Evolutionary conservation across 1,284 basidiomycete genomes (phyloP).

Genomic region (Volvariella volvacea): DNA sequence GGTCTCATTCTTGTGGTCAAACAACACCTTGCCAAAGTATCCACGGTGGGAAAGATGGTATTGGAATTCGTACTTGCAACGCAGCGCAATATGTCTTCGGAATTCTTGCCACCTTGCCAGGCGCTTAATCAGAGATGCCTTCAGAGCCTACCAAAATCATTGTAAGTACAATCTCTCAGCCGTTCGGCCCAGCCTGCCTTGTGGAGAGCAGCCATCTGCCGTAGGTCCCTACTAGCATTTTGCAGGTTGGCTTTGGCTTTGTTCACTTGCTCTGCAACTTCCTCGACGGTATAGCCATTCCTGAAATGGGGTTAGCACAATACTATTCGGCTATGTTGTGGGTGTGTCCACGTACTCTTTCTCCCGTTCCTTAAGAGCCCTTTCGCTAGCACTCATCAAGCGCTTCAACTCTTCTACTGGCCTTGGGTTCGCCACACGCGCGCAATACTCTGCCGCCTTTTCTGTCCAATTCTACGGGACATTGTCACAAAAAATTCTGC

Average conservation of each 20-base stretch:
- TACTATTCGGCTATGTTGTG: background rate
- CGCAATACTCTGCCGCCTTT: slow-evolving; percentile 60
- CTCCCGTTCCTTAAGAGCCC: slow-evolving; percentile 66
- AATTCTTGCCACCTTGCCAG: slow-evolving; percentile 81
- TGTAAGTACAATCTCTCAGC: slow-evolving; percentile 1
- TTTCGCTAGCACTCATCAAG: slow-evolving; percentile 56
- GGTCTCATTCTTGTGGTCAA: slow-evolving; percentile 70
- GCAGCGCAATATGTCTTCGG: slow-evolving; percentile 77
- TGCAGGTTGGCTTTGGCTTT: slow-evolving; percentile 51
- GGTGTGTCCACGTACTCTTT: slow-evolving; percentile 50
- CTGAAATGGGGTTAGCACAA: slow-evolving; percentile 27
- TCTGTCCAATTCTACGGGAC: slow-evolving; percentile 51
- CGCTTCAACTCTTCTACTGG: slow-evolving; percentile 49
- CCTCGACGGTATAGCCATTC: slow-evolving; percentile 72
- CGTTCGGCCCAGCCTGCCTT: slow-evolving; percentile 33
- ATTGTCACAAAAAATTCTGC: background rate
- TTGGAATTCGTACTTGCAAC: slow-evolving; percentile 81
- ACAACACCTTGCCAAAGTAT: slow-evolving; percentile 79
- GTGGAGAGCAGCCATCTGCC: slow-evolving; percentile 55
- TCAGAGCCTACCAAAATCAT: slow-evolving; percentile 41
- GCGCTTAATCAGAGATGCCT: slow-evolving; percentile 58
- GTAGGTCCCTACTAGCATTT: slow-evolving; percentile 54
- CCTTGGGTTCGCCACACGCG: slow-evolving; percentile 51
- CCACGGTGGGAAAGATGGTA: slow-evolving; percentile 81
- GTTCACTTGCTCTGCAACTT: slow-evolving; percentile 66